A percentile compares a stretch with the other conserved stretches of the same genome.
Conservation (phyloP, 2,329 filamentous ascomycete species). For the Beauveria pseudobassiana region DNA sequence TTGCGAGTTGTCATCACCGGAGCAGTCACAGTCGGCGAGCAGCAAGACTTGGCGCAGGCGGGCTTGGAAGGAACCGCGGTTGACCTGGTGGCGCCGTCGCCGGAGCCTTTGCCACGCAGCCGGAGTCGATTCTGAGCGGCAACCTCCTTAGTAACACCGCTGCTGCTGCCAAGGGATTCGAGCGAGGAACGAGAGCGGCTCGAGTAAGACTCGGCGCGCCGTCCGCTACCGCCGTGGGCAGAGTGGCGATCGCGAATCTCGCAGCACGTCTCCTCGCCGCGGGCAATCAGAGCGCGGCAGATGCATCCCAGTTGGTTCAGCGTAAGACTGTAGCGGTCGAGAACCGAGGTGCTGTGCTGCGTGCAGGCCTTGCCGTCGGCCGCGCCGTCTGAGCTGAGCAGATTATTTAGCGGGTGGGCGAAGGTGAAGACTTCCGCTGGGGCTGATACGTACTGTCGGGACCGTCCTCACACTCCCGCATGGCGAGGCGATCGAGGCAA, state of each 20-base stretch:
- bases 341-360: slow-evolving; percentile 27
- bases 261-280: slow-evolving; percentile 47
- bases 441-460: not conserved
- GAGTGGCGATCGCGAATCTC: slow-evolving; percentile 13
- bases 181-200: not conserved
- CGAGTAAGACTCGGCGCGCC: slow-evolving; percentile 4
- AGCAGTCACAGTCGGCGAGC: not conserved
- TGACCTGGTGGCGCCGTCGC: not conserved
- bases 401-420: not conserved
- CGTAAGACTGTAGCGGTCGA: slow-evolving; percentile 32
- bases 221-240: slow-evolving; percentile 18
- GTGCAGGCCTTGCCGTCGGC: slow-evolving; percentile 27
- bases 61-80: not conserved
- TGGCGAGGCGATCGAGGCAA: slow-evolving; percentile 36
- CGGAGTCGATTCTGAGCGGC: slow-evolving; percentile 12
- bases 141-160: not conserved
- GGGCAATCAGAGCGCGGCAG: slow-evolving; percentile 42
- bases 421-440: not conserved
- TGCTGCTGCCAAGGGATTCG: not conserved
- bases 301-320: slow-evolving; percentile 45
- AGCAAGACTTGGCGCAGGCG: not conserved
- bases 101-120: slow-evolving; percentile 13
- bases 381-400: slow-evolving; percentile 1
- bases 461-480: slow-evolving; percentile 29
- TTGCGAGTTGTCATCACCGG: not conserved